phyloP scores from a whole-genome alignment of 495 filamentous ascomycete genomes.

The Penicillium riverlandense region DNA sequence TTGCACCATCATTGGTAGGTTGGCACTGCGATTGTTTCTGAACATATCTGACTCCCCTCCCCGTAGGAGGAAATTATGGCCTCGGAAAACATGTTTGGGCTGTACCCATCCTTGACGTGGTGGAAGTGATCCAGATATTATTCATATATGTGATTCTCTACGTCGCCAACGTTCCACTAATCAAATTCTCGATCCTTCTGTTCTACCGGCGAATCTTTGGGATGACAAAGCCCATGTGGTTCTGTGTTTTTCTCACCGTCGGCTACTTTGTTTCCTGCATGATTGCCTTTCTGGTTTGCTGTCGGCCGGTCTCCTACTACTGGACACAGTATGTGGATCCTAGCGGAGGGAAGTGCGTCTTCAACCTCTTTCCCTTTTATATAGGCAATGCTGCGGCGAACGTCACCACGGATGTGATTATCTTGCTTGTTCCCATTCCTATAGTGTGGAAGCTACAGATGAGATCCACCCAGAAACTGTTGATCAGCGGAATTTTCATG shows the following conservation, averaged over 20 bases:
- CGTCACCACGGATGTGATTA: conserved; percentile 45
- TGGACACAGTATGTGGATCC: conserved; percentile 5
- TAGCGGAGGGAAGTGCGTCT: conserved; percentile 6
- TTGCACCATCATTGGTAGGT: neutral
- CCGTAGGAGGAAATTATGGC: conserved; percentile 6
- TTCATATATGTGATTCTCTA: conserved; percentile 13
- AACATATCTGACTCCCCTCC: neutral
- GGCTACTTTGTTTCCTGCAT: conserved; percentile 10
- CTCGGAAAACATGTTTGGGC: conserved; percentile 15
- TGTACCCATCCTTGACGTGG: neutral
- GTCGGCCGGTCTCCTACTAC: conserved; percentile 13
- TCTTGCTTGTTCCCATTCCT: conserved; percentile 41
- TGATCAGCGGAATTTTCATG: conserved; percentile 41
- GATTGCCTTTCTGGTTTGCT: conserved; percentile 6
- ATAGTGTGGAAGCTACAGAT: conserved; percentile 36
- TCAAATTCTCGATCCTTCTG: conserved; percentile 13
- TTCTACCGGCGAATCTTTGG: conserved; percentile 23
- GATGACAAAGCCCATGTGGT: conserved; percentile 6
- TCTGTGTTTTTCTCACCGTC: conserved; percentile 1
- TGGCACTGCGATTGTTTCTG: neutral
- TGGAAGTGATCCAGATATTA: conserved; percentile 9
- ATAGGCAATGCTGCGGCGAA: conserved; percentile 43
- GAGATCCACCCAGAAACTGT: conserved; percentile 35
- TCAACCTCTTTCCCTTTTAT: conserved; percentile 14
- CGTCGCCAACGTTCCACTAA: conserved; percentile 9